Conservation (phyloP, 768 basidiomycete genomes). For the Agrocybe chaxingu region DNA sequence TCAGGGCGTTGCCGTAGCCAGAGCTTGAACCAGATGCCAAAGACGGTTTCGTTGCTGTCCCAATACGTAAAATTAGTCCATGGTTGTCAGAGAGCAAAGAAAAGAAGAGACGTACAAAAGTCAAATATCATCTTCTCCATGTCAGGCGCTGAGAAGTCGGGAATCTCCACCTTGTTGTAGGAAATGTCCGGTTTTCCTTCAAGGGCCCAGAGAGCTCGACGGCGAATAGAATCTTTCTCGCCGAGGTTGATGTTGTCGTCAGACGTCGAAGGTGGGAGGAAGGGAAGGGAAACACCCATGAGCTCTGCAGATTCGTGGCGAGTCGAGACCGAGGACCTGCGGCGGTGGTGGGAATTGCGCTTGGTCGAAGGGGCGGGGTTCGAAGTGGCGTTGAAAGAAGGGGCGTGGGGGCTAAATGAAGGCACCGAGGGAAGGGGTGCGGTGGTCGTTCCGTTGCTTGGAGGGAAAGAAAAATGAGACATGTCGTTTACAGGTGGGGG, state of each 20-base stretch:
- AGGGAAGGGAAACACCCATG: conserved; percentile 78
- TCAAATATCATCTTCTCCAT: conserved; percentile 57
- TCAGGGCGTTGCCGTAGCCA: conserved; percentile 38
- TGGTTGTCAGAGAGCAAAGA: conserved; percentile 1
- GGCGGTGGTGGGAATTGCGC: conserved; percentile 79
- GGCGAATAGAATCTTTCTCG: conserved; percentile 76
- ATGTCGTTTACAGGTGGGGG: conserved; percentile 34
- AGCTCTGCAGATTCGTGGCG: conserved; percentile 87
- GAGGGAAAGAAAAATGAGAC: conserved; percentile 20
- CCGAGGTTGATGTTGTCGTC: conserved; percentile 69
- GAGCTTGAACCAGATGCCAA: conserved; percentile 47
- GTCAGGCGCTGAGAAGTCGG: conserved; percentile 65
- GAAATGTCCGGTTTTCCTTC: conserved; percentile 77
- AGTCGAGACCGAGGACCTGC: conserved; percentile 86
- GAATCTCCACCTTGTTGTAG: conserved; percentile 80
- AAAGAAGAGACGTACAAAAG: conserved; percentile 50
- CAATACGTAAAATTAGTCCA: conserved; percentile 11
- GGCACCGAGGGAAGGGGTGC: conserved; percentile 9
- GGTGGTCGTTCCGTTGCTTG: conserved; percentile 19
- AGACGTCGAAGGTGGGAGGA: conserved; percentile 54
- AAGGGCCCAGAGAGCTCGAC: conserved; percentile 80
- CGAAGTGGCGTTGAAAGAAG: conserved; percentile 8
- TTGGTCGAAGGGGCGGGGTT: conserved; percentile 39
- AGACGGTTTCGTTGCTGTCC: conserved; percentile 57
- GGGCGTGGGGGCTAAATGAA: conserved; percentile 5